phyloP scores from a whole-genome alignment of 1,284 basidiomycete species.

The Anthracocystis setariae region DNA sequence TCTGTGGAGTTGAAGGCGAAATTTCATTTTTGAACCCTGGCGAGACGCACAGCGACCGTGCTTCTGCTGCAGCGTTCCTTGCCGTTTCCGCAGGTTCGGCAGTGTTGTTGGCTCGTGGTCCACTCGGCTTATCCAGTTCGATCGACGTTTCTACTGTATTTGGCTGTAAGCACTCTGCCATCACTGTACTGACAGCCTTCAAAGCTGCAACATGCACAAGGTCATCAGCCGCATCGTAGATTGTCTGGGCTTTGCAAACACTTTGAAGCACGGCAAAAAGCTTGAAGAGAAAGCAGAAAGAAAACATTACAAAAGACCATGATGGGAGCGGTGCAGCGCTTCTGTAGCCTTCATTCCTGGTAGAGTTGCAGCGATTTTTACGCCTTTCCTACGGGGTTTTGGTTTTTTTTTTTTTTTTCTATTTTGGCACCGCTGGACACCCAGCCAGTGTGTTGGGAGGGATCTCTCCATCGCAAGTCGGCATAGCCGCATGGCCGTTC shows the following conservation, averaged over 20 bases:
- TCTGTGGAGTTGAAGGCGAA: not conserved
- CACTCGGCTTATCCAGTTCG: not conserved
- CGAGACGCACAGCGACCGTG: not conserved
- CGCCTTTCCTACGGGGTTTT: no score
- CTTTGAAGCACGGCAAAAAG: no score
- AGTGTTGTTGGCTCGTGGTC: not conserved
- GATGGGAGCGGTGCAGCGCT: no score
- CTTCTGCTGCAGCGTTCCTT: not conserved
- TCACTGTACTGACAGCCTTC: not conserved
- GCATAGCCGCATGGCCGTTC: no score
- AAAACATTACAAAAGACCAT: no score
- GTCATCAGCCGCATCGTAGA: not conserved
- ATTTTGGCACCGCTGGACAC: not conserved
- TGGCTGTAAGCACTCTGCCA: not conserved
- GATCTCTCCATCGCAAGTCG: no score
- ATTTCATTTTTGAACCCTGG: not conserved
- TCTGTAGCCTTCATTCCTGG: no score
- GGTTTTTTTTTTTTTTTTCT: no score
- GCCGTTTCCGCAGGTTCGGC: constrained; percentile 1
- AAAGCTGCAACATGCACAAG: no score
- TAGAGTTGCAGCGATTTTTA: no score
- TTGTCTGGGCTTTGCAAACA: no score
- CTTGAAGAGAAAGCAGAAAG: no score
- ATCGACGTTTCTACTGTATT: not conserved
- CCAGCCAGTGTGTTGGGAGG: constrained; percentile 1